Evolutionary conservation across 257 asterid species (phyloP).

Genomic region (Vinca minor): DNA sequence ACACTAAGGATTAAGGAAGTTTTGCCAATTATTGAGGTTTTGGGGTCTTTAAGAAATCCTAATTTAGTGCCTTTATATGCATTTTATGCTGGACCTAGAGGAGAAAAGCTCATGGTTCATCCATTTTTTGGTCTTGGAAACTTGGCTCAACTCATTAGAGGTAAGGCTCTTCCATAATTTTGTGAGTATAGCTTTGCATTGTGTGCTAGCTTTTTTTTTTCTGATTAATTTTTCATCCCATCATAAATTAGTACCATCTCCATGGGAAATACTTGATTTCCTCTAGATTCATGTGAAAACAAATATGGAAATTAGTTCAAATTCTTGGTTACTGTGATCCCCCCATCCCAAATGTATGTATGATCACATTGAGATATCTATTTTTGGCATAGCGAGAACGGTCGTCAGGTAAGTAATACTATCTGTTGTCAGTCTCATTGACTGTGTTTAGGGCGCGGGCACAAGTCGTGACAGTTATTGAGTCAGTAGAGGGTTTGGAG

Average conservation of each 20-base stretch:
- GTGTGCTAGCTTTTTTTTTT: slow-evolving; percentile 2
- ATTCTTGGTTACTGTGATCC: too few relatives aligned
- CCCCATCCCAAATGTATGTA: too few relatives aligned
- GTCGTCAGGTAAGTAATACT: too few relatives aligned
- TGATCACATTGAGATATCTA: too few relatives aligned
- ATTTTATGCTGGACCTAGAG: slow-evolving; percentile 76
- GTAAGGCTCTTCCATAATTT: slow-evolving; percentile 24
- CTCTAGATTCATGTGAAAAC: too few relatives aligned
- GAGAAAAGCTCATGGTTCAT: slow-evolving; percentile 83
- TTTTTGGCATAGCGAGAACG: too few relatives aligned
- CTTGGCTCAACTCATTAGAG: slow-evolving; percentile 64
- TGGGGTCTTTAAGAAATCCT: slow-evolving; percentile 70
- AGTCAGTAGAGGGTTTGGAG: too few relatives aligned
- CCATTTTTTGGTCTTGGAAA: slow-evolving; percentile 61
- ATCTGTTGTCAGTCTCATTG: too few relatives aligned
- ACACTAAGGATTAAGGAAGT: slow-evolving; percentile 63
- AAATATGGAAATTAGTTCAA: too few relatives aligned
- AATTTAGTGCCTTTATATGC: slow-evolving; percentile 77
- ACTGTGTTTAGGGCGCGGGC: too few relatives aligned
- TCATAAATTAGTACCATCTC: neutral
- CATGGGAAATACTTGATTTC: neutral
- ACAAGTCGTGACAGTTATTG: too few relatives aligned
- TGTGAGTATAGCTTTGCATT: neutral
- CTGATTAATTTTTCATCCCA: slow-evolving; percentile 1
- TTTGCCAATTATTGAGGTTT: slow-evolving; percentile 46